A percentile compares a stretch with the other conserved stretches of the same genome.
Evolutionary conservation across 2,329 filamentous ascomycete genomes (phyloP).

Genomic region (Dactylellina leptospora): DNA sequence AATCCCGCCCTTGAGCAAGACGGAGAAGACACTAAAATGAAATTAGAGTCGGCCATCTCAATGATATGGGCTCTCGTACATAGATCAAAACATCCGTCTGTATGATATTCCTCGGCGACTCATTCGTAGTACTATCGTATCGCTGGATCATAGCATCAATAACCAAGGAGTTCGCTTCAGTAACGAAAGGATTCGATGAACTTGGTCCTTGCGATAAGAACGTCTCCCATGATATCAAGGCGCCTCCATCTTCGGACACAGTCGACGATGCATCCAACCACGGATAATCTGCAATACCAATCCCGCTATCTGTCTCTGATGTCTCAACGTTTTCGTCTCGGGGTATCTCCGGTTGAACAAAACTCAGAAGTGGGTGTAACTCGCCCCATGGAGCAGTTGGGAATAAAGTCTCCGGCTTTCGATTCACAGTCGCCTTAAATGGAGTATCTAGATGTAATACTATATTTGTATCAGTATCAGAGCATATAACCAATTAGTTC

Average conservation of each 20-base stretch:
- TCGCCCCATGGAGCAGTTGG: slow-evolving; percentile 42
- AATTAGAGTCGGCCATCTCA: slow-evolving; percentile 11
- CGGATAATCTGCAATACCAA: slow-evolving; percentile 33
- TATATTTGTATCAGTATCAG: slow-evolving; percentile 6
- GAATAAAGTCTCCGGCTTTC: slow-evolving; percentile 38
- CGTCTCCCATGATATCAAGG: slow-evolving; percentile 74
- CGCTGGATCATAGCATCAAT: slow-evolving; percentile 71
- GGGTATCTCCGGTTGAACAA: slow-evolving; percentile 2
- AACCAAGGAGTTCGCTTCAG: slow-evolving; percentile 72
- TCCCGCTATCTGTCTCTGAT: slow-evolving; percentile 35
- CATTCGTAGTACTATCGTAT: slow-evolving; percentile 53
- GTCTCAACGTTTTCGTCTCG: slow-evolving; percentile 6
- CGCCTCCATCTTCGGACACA: slow-evolving; percentile 55
- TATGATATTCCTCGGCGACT: slow-evolving; percentile 34
- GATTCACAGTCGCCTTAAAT: slow-evolving; percentile 17
- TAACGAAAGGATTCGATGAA: slow-evolving; percentile 68
- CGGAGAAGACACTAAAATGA: slow-evolving; percentile 68
- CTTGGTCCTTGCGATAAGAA: slow-evolving; percentile 66
- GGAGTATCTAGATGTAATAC: slow-evolving; percentile 44
- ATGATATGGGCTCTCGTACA: slow-evolving; percentile 4
- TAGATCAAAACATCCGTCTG: slow-evolving; percentile 34
- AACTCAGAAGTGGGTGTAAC: slow-evolving; percentile 21
- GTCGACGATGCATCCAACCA: slow-evolving; percentile 42
- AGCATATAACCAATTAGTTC: not conserved
- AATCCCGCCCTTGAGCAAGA: slow-evolving; percentile 75